Percentiles rank a stretch among this genome's conserved stretches.
These are phyloP conservation scores for Lablab purpureus DNA, from an alignment of 306 rosid species.

Conservation along the genomic window DNA sequence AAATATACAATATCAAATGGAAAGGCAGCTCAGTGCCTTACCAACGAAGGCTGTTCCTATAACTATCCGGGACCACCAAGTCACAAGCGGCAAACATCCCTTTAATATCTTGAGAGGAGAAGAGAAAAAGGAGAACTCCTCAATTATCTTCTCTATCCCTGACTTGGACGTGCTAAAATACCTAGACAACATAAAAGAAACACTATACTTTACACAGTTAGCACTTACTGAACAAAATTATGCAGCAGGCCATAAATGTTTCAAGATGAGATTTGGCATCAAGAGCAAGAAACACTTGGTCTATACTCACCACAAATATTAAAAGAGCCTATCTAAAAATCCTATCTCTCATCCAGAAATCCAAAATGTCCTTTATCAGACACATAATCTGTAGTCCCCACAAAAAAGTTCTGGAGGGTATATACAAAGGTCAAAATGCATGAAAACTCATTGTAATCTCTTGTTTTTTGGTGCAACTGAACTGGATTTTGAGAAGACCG, in stretches of 20 bases:
- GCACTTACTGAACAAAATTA: slow-evolving; percentile 40
- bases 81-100: slow-evolving; percentile 19
- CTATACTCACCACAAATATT: slow-evolving; percentile 34
- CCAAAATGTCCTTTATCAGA: slow-evolving; percentile 22
- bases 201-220: slow-evolving; percentile 33
- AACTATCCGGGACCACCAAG: slow-evolving; percentile 37
- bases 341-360: slow-evolving; percentile 19
- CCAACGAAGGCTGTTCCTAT: slow-evolving; percentile 8
- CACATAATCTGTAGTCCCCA: slow-evolving; percentile 11
- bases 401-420: background rate
- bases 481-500: slow-evolving; percentile 52
- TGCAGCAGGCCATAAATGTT: slow-evolving; percentile 31
- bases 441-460: slow-evolving; percentile 47
- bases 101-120: background rate
- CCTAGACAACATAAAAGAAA: slow-evolving; percentile 34
- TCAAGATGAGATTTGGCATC: slow-evolving; percentile 23
- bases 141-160: slow-evolving; percentile 2
- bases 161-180: slow-evolving; percentile 31
- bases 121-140: background rate
- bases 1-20: slow-evolving; percentile 17
- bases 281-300: slow-evolving; percentile 6
- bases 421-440: slow-evolving; percentile 16
- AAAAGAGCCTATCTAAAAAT: slow-evolving; percentile 8
- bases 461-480: slow-evolving; percentile 46
- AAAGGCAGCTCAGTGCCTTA: background rate